A percentile compares a stretch with the other conserved stretches of the same genome.
Evolutionary conservation across 176 grass and related monocot genomes (phyloP).

Genomic region (Elymus sibiricus): DNA sequence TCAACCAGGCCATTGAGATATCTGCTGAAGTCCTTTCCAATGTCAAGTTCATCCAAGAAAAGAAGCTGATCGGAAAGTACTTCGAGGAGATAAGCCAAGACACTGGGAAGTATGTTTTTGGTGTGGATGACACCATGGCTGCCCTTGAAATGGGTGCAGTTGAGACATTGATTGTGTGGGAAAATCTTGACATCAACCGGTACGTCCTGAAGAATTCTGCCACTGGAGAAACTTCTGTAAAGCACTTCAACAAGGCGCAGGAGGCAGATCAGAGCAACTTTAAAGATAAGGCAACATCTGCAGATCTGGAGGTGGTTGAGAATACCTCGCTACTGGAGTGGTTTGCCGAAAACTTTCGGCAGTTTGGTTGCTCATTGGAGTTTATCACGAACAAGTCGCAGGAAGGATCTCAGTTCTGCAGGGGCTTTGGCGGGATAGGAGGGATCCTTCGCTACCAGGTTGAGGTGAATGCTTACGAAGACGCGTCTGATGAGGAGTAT

Average conservation of each 20-base stretch:
- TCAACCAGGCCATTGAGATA: constrained; percentile 46
- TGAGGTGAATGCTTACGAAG: constrained; percentile 34
- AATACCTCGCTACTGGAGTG: constrained; percentile 35
- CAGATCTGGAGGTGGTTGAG: constrained; percentile 21
- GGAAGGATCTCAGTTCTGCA: constrained; percentile 41
- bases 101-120: constrained; percentile 43
- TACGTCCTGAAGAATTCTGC: neutral
- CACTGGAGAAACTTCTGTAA: neutral
- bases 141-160: constrained; percentile 22
- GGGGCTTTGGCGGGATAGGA: constrained; percentile 43
- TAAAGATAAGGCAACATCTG: constrained; percentile 13
- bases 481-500: constrained; percentile 27
- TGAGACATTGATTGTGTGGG: constrained; percentile 1
- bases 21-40: constrained; percentile 36
- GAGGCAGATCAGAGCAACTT: constrained; percentile 34
- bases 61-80: constrained; percentile 43
- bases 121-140: constrained; percentile 37
- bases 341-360: constrained; percentile 31
- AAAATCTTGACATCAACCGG: neutral
- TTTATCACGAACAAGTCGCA: constrained; percentile 39
- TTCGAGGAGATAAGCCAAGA: constrained; percentile 54
- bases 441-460: constrained; percentile 40
- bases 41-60: constrained; percentile 44
- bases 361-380: constrained; percentile 37
- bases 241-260: constrained; percentile 29